Evolutionary conservation across 257 asterid genomes (phyloP).

Genomic region (Leptodermis oblonga): DNA sequence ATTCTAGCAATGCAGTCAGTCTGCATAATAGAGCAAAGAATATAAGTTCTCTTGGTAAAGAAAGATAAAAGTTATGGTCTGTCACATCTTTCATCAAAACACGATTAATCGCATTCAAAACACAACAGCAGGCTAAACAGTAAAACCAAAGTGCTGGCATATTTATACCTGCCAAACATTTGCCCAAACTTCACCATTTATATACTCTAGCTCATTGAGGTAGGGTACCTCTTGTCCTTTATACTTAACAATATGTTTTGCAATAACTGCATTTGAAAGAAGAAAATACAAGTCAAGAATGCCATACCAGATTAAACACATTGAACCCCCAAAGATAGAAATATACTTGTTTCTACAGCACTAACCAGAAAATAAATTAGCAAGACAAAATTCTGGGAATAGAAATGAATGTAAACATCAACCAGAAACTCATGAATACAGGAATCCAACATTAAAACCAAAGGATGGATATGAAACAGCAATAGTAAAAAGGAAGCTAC

Average conservation of each 20-base stretch:
- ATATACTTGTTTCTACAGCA: conserved; percentile 1
- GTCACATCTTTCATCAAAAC: neutral
- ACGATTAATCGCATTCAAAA: neutral
- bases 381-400: neutral
- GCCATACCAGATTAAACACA: conserved; percentile 7
- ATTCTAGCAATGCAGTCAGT: conserved; percentile 94
- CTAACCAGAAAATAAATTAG: neutral
- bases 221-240: conserved; percentile 66
- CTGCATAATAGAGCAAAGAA: conserved; percentile 33
- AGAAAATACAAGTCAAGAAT: conserved; percentile 7
- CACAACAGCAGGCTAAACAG: neutral
- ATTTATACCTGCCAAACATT: conserved; percentile 68
- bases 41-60: neutral
- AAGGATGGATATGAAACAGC: neutral
- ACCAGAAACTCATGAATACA: neutral
- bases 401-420: neutral
- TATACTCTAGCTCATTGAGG: conserved; percentile 86
- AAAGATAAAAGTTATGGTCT: neutral
- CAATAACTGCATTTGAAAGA: conserved; percentile 42
- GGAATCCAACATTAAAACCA: neutral
- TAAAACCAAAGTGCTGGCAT: neutral
- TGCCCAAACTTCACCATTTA: conserved; percentile 94
- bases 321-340: neutral
- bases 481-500: conserved; percentile 4
- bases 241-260: conserved; percentile 56